Conservation (phyloP, 805 yeast genomes). For the Candida insectalens region DNA sequence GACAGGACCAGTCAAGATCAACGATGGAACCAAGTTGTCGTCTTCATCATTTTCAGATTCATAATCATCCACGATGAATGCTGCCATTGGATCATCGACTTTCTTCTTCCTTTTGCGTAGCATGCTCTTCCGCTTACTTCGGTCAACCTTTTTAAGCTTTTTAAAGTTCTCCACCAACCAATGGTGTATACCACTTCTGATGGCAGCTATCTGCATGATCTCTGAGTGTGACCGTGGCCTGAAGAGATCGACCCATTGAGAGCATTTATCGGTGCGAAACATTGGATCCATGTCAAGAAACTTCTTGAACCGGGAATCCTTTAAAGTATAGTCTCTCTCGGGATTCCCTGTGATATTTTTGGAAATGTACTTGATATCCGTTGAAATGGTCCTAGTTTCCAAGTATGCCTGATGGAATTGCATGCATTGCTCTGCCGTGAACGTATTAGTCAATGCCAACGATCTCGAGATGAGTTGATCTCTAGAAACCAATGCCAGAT, state of each 20-base stretch:
- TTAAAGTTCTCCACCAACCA: conserved; percentile 35
- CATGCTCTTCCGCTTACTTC: conserved; percentile 16
- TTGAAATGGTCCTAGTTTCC: too few relatives aligned
- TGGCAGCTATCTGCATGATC: conserved; percentile 23
- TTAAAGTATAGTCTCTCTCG: conserved; percentile 2
- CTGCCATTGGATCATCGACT: conserved; percentile 16
- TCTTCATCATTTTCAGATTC: conserved; percentile 21
- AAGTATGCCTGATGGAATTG: too few relatives aligned
- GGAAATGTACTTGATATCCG: too few relatives aligned
- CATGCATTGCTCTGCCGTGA: too few relatives aligned
- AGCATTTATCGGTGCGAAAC: conserved; percentile 4
- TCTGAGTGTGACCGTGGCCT: conserved; percentile 27
- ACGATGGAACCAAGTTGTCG: conserved; percentile 46
- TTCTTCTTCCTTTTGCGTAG: conserved; percentile 13
- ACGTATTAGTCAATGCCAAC: too few relatives aligned
- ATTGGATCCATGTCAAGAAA: conserved; percentile 2
- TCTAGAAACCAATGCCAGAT: too few relatives aligned
- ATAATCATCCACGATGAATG: conserved; percentile 30
- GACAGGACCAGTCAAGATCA: conserved; percentile 57
- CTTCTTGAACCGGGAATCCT: conserved; percentile 6
- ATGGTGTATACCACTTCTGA: conserved; percentile 17
- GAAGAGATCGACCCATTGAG: conserved; percentile 36
- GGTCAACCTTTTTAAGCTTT: conserved; percentile 18
- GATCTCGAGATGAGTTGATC: too few relatives aligned
- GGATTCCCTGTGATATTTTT: too few relatives aligned